These are phyloP conservation scores for Rhododendron mucronatum DNA, from an alignment of 148 eudicot species.

Conservation along the genomic window DNA sequence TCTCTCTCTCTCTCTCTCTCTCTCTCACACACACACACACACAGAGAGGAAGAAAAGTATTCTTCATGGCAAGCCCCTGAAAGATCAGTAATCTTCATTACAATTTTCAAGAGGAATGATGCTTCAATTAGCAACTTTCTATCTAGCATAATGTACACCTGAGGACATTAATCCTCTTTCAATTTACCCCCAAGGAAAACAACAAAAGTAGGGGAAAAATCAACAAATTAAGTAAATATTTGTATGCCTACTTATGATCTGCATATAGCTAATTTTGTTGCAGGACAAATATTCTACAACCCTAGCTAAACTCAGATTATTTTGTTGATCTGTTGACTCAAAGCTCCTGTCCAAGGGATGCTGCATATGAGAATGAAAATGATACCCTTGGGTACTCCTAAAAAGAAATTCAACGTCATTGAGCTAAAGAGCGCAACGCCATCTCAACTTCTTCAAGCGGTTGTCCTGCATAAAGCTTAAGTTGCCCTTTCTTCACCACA, in stretches of 20 bases:
- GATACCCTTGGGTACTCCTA: background rate
- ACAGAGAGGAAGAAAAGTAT: too few species aligned
- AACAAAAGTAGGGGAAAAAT: background rate
- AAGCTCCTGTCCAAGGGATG: background rate
- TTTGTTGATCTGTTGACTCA: background rate
- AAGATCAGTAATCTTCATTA: background rate
- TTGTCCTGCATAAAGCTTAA: slow-evolving; percentile 82
- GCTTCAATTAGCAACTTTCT: background rate
- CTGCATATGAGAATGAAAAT: background rate
- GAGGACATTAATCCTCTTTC: background rate
- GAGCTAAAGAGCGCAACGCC: slow-evolving; percentile 49
- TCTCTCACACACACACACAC: background rate
- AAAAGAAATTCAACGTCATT: slow-evolving; percentile 10
- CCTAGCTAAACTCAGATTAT: background rate
- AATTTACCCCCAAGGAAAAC: background rate
- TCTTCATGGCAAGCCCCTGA: too few species aligned
- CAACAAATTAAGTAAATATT: background rate
- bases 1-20: too few species aligned
- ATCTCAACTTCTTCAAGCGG: slow-evolving; percentile 71
- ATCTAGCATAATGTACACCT: background rate
- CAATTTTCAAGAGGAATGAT: background rate
- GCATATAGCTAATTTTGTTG: background rate
- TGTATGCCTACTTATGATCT: background rate
- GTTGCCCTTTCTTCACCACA: slow-evolving; percentile 70
- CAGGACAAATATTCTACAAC: background rate